A percentile compares a stretch with the other conserved stretches of the same genome.
These are phyloP conservation scores for Alternaria metachromatica DNA, from an alignment of 2,329 filamentous ascomycete genomes.

Conservation along the genomic window DNA sequence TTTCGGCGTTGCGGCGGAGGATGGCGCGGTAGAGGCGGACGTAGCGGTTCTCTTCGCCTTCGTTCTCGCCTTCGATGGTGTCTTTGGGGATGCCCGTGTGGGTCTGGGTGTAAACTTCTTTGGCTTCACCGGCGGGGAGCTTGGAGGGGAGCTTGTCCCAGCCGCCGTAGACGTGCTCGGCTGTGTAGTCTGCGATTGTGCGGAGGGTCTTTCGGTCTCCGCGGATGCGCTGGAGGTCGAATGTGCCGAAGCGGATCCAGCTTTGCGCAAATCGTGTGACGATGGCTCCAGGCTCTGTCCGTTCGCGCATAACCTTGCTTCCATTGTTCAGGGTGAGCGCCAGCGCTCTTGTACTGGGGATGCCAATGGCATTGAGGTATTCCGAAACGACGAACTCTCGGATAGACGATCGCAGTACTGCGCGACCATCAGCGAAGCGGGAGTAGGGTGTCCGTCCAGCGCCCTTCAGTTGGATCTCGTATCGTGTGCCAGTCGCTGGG, in stretches of 20 bases:
- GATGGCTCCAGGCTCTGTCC: constrained; percentile 86
- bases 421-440: constrained; percentile 93
- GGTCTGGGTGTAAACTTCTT: constrained; percentile 55
- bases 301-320: constrained; percentile 74
- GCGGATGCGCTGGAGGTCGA: constrained; percentile 85
- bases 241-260: constrained; percentile 94
- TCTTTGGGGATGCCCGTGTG: constrained; percentile 60
- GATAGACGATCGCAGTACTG: constrained; percentile 89
- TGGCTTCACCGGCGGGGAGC: constrained; percentile 56
- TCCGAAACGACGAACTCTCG: constrained; percentile 94
- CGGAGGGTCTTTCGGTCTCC: constrained; percentile 79
- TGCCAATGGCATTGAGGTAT: constrained; percentile 80
- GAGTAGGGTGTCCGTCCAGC: constrained; percentile 94
- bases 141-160: constrained; percentile 81
- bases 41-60: constrained; percentile 83
- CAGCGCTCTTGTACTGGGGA: constrained; percentile 86
- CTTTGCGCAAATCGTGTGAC: constrained; percentile 89
- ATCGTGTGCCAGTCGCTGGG: constrained; percentile 71
- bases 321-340: constrained; percentile 74
- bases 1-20: constrained; percentile 81
- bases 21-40: constrained; percentile 87
- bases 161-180: constrained; percentile 84
- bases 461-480: constrained; percentile 93
- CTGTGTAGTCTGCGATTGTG: constrained; percentile 79
- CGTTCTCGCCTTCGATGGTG: constrained; percentile 70